phyloP scores from a whole-genome alignment of 2,329 filamentous ascomycete species.

The Aspergillus flavus region DNA sequence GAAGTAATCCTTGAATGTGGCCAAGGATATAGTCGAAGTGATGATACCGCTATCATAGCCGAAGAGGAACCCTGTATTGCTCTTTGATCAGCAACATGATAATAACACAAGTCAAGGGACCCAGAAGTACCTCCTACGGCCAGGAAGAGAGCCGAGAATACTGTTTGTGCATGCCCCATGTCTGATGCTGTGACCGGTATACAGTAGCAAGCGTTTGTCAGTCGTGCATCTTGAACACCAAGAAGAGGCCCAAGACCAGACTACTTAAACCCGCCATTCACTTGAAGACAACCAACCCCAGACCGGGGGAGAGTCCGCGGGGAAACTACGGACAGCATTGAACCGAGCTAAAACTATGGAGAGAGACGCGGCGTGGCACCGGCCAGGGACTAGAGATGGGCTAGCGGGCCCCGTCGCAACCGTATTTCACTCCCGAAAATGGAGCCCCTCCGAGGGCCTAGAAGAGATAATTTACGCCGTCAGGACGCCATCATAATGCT shows the following conservation, averaged over 20 bases:
- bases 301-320: neutral
- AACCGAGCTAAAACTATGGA: neutral
- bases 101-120: neutral
- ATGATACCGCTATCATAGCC: slow-evolving; percentile 38
- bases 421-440: neutral
- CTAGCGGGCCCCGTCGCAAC: neutral
- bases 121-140: slow-evolving; percentile 22
- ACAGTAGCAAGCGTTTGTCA: neutral
- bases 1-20: slow-evolving; percentile 31
- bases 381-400: neutral
- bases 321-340: neutral
- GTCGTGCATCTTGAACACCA: neutral
- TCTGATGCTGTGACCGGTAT: neutral
- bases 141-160: slow-evolving; percentile 24
- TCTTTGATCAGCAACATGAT: neutral
- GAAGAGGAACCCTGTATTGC: slow-evolving; percentile 31
- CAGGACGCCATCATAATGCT: neutral
- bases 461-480: neutral
- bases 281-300: neutral
- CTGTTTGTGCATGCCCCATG: slow-evolving; percentile 9
- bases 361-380: neutral
- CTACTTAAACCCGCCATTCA: neutral
- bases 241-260: neutral
- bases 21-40: slow-evolving; percentile 33
- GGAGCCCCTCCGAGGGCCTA: neutral